Evolutionary conservation across 1,284 basidiomycete genomes (phyloP), one percentile per base, ranked within the genome.

Genomic region (Marasmius fiardii): DNA sequence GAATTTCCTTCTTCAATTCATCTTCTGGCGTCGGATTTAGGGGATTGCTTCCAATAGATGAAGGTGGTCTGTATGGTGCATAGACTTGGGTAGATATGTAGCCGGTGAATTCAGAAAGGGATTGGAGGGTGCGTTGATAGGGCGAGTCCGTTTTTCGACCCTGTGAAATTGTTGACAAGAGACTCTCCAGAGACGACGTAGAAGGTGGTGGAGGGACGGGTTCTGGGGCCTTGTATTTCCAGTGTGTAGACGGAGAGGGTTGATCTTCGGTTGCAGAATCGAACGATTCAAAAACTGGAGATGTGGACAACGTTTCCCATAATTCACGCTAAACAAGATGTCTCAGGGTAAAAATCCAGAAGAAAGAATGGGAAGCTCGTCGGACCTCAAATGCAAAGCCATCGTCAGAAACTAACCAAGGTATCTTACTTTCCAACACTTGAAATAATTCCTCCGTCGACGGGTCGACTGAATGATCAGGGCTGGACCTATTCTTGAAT

Each of bases 71-170:
- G 61, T 72, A 80, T 10, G 75, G 74, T 28, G 74, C 61, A 63
- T 86, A 87, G 5, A 85, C 76, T 58, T 86, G 82, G 7, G 82
- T 76, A 48, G 81, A 81, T 61, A 89, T 75, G 67, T 86, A 87
- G 4, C 85, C 85, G 1, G 85, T 88, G 59, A 88, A 78, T 59
- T 85, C 82, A 1, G 81, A 75, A 39, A 87, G 71, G 0, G 82
- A 65, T 61, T 86, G 77, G 21, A 86, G 65, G 2, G 82, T 81
- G 61, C 80, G 76, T 61, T 85, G 81, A 64, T 73, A 74, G 12
- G 67, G 60, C 21, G 61, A 61, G 63, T 65, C 31, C 14, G 62
- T 66, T n/a, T 59, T 62, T 55, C 60, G 61, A 55, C 66, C 66
- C n/a, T 80, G 76, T 8, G 39, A 43, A 21, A 86, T 65, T 11